Evolutionary conservation across 352 stramenopile genomes (phyloP).

Genomic region (Albugo laibachii): DNA sequence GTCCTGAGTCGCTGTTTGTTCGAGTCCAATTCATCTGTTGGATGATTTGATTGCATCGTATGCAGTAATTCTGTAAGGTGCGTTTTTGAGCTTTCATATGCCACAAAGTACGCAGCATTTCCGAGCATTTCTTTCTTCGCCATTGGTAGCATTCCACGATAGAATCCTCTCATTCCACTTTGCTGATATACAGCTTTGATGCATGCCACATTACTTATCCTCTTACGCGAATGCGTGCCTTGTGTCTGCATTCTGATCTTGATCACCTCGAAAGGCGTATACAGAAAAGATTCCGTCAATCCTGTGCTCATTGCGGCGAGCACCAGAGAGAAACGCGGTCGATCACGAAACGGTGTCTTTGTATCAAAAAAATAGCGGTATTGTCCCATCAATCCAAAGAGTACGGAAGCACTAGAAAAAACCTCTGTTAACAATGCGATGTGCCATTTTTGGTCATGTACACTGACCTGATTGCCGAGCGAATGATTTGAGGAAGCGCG

Average conservation of each 20-base stretch:
- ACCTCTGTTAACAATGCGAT: background rate
- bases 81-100: slow-evolving; percentile 53
- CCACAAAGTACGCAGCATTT: slow-evolving; percentile 71
- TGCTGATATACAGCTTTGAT: slow-evolving; percentile 37
- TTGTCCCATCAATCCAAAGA: slow-evolving; percentile 57
- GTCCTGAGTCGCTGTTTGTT: slow-evolving; percentile 21
- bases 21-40: slow-evolving; percentile 12
- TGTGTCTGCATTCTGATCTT: slow-evolving; percentile 42
- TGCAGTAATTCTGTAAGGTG: slow-evolving; percentile 38
- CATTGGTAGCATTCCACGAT: slow-evolving; percentile 43
- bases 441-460: background rate
- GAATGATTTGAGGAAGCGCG: slow-evolving; percentile 45
- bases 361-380: slow-evolving; percentile 54
- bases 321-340: slow-evolving; percentile 26
- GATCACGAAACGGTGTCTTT: slow-evolving; percentile 21
- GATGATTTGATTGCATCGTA: slow-evolving; percentile 13
- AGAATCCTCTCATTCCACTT: slow-evolving; percentile 43
- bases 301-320: slow-evolving; percentile 33
- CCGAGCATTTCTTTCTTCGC: slow-evolving; percentile 62
- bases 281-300: slow-evolving; percentile 37
- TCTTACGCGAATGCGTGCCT: slow-evolving; percentile 9
- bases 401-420: slow-evolving; percentile 21
- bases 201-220: slow-evolving; percentile 55
- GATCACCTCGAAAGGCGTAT: slow-evolving; percentile 55
- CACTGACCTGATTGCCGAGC: slow-evolving; percentile 33